Percentiles rank a stretch among this genome's conserved stretches.
phyloP scores from a whole-genome alignment of 306 rosid genomes.

The Castanea sativa region DNA sequence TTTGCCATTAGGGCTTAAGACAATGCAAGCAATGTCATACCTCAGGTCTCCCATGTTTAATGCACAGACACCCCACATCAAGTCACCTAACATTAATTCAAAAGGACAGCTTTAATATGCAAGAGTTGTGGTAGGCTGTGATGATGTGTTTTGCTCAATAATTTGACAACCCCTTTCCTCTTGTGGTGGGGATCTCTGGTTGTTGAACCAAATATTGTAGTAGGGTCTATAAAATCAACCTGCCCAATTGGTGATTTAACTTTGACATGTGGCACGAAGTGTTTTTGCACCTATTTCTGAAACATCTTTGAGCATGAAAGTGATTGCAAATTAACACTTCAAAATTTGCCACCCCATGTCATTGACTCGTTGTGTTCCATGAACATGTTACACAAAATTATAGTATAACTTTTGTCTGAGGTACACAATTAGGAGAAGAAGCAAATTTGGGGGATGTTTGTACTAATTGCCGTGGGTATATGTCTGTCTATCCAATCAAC shows the following conservation, averaged over 20 bases:
- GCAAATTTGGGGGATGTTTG: no score
- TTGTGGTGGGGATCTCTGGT: not conserved
- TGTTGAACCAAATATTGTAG: not conserved
- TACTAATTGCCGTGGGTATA: no score
- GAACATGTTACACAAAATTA: not conserved
- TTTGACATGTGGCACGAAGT: conserved; percentile 11
- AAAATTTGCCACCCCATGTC: not conserved
- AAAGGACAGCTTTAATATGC: conserved; percentile 10
- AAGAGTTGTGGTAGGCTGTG: conserved; percentile 1
- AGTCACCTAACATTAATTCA: conserved; percentile 10
- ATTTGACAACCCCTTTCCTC: not conserved
- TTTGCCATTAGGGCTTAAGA: no score
- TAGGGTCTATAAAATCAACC: conserved; percentile 1
- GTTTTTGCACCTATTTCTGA: conserved; percentile 1
- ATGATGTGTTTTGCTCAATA: not conserved
- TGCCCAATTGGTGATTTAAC: not conserved
- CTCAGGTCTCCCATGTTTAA: not conserved
- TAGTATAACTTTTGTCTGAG: not conserved
- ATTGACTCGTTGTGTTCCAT: not conserved
- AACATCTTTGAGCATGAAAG: not conserved
- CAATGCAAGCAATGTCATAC: not conserved
- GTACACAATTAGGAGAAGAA: not conserved
- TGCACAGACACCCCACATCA: conserved; percentile 30
- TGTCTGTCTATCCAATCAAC: no score
- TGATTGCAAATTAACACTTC: not conserved